A percentile compares a stretch with the other conserved stretches of the same genome.
Evolutionary conservation across 2,329 filamentous ascomycete species (phyloP).

Genomic region (Fusarium dimerum): DNA sequence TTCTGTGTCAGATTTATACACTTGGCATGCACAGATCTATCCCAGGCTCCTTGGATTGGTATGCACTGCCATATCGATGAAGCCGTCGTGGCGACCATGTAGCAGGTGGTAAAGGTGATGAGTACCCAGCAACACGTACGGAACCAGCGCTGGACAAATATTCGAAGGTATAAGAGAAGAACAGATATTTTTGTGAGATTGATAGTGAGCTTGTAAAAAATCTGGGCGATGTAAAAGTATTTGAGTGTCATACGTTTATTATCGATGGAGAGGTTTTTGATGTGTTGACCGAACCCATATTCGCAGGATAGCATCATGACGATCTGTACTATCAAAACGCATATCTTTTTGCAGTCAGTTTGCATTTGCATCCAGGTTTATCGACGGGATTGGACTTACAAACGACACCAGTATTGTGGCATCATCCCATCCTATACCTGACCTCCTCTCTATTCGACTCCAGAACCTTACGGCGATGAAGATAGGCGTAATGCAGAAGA

Average conservation of each 20-base stretch:
- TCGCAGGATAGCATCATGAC: conserved; percentile 43
- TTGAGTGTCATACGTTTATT: conserved; percentile 42
- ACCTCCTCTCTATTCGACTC: conserved; percentile 39
- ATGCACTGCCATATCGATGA: conserved; percentile 52
- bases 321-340: conserved; percentile 37
- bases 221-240: conserved; percentile 53
- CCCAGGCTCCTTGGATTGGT: conserved; percentile 49
- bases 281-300: conserved; percentile 46
- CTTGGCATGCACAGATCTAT: conserved; percentile 40
- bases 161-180: conserved; percentile 54
- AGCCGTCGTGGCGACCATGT: conserved; percentile 45
- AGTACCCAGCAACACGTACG: conserved; percentile 43
- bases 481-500: conserved; percentile 44
- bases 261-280: conserved; percentile 33
- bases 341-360: conserved; percentile 9
- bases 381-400: conserved; percentile 27
- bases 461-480: conserved; percentile 43
- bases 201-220: conserved; percentile 56
- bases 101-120: conserved; percentile 44
- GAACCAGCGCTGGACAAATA: conserved; percentile 51
- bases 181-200: conserved; percentile 56
- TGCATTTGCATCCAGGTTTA: too few relatives aligned
- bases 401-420: conserved; percentile 44
- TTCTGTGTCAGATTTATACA: conserved; percentile 49
- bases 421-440: conserved; percentile 44